Percentiles rank a stretch among this genome's conserved stretches.
Evolutionary conservation across 495 filamentous ascomycete genomes (phyloP).

Genomic region (Tuber magnatum): DNA sequence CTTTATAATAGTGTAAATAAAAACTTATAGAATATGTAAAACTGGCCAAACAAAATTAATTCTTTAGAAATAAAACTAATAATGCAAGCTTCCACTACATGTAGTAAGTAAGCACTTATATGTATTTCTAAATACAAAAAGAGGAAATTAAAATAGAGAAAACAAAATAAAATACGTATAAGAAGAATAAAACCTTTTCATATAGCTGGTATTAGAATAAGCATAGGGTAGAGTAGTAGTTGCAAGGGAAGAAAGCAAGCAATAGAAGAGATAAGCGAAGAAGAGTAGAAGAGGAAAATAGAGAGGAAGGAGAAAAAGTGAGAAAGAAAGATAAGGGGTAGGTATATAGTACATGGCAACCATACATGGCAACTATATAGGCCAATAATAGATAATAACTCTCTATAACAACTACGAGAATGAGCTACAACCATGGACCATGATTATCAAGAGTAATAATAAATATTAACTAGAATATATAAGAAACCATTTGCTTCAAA

Average conservation of each 20-base stretch:
- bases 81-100: neutral
- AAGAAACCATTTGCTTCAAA: no score
- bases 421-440: no score
- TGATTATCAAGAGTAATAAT: no score
- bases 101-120: neutral
- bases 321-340: neutral
- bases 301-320: neutral
- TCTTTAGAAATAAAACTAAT: neutral
- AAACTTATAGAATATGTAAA: neutral
- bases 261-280: neutral
- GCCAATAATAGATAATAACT: no score
- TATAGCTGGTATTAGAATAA: neutral
- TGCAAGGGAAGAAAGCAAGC: neutral
- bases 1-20: neutral
- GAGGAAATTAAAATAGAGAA: neutral
- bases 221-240: neutral
- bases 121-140: neutral
- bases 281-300: neutral
- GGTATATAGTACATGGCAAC: neutral
- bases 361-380: neutral
- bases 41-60: neutral
- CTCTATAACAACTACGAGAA: no score
- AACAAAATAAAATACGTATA: neutral
- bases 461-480: no score
- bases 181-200: neutral